Base-by-base conservation (phyloP, 2,329 filamentous ascomycete species). In the Neofusicoccum umdonicola region DNA sequence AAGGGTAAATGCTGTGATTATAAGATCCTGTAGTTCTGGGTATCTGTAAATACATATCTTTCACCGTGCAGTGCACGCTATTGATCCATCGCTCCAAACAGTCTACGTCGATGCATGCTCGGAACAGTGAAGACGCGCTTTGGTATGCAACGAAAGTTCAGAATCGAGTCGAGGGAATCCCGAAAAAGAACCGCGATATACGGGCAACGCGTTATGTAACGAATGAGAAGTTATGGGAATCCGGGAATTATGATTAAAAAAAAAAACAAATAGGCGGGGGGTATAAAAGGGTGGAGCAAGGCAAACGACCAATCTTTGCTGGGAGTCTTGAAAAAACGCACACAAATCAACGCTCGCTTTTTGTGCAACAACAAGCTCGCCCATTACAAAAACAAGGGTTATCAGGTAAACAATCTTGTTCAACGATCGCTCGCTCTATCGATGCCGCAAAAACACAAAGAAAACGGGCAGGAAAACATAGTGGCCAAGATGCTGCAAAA, bases 381-480 rank as follows among this genome's bases (percentile, higher is more conserved):
- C 52, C 22, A 57, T 57, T 57, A 57, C 45, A 34, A 56, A 22
- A 45, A 42, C 19, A 37, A 35, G 51, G 35, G 41, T 42, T n/a
- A 45, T 56, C 37, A n/a, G 34, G 41, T 56, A 56, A 19, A 35
- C 54, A 57, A 57, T 57, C 54, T 57, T 31, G 54, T 42, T 57
- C 8, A 57, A 57, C 39, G 39, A 57, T 57, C 54, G 54, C 54
- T 57, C 7, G 54, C 54, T 57, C 19, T 57, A 57, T 13, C 15
- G 19, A 34, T 57, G 54, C 39, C 39, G 44, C 39, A 34, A 44
- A n/a, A 31, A 4, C n/a, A 17, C 6, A 27, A 57, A 42, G 34
- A 31, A 17, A 27, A 42, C 15, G 17, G 37, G 15, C 39, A n/a
- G 37, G 13, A 41, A 22, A n/a, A 13, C 19, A 39, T 34, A 17